phyloP scores from a whole-genome alignment of 2,329 filamentous ascomycete species.

The Colletotrichum sp. region DNA sequence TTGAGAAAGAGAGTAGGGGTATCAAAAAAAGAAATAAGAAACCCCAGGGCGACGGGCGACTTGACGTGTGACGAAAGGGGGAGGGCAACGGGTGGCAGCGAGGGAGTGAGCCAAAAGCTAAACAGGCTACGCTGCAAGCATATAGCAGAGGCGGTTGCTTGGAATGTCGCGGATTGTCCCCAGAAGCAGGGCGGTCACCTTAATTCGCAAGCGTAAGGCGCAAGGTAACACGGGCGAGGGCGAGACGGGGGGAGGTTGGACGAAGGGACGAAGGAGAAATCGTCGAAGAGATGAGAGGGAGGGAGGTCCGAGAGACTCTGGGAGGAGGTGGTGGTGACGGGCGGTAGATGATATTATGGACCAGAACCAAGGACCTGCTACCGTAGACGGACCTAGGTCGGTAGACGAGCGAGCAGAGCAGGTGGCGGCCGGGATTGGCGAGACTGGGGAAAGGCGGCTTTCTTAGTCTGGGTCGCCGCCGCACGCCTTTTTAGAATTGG shows the following conservation, averaged over 20 bases:
- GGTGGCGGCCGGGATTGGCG: background rate
- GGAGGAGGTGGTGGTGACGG: background rate
- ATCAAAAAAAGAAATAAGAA: background rate
- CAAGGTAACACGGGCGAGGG: background rate
- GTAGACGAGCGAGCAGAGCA: background rate
- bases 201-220: background rate
- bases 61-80: background rate
- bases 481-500: background rate
- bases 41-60: background rate
- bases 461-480: background rate
- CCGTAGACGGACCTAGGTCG: background rate
- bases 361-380: background rate
- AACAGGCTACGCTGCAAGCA: background rate
- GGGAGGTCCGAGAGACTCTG: conserved; percentile 12
- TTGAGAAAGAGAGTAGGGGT: background rate
- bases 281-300: conserved; percentile 7
- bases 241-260: conserved; percentile 11
- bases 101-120: background rate
- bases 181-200: background rate
- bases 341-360: conserved; percentile 7
- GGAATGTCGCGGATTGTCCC: conserved; percentile 12
- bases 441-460: background rate
- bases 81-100: background rate
- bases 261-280: conserved; percentile 5
- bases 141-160: background rate